phyloP scores from a whole-genome alignment of 1,284 basidiomycete species.

The Paramarasmius palmivorus region DNA sequence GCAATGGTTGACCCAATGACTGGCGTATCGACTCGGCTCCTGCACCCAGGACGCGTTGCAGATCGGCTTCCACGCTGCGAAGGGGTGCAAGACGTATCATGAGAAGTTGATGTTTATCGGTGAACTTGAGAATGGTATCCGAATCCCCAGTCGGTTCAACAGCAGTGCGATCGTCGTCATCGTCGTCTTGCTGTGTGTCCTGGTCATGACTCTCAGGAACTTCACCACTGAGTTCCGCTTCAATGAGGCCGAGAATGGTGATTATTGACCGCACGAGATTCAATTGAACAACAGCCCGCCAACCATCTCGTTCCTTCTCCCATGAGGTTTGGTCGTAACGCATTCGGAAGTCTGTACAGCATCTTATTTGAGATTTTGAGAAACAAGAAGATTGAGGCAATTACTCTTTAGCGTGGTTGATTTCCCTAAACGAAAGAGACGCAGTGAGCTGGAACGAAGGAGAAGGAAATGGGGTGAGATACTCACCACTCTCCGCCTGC shows the following conservation, averaged over 20 bases:
- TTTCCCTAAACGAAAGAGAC: conserved; percentile 36
- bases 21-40: conserved; percentile 33
- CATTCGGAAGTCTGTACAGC: conserved; percentile 43
- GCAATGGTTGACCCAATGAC: conserved; percentile 16
- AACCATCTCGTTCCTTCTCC: conserved; percentile 45
- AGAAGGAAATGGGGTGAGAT: conserved; percentile 11
- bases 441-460: background rate
- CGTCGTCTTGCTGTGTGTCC: conserved; percentile 15
- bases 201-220: conserved; percentile 5
- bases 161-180: conserved; percentile 18
- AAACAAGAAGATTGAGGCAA: conserved; percentile 14
- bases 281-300: conserved; percentile 51
- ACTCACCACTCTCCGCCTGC: conserved; percentile 64
- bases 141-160: conserved; percentile 6
- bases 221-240: conserved; percentile 43
- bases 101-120: conserved; percentile 42
- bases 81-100: conserved; percentile 47
- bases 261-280: conserved; percentile 50
- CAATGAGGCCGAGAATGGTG: conserved; percentile 43
- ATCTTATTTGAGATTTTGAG: conserved; percentile 11
- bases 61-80: conserved; percentile 37
- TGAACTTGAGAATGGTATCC: conserved; percentile 30
- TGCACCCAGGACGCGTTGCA: conserved; percentile 45
- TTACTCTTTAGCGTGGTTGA: conserved; percentile 65
- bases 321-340: conserved; percentile 43